A percentile compares a stretch with the other conserved stretches of the same genome.
These are phyloP conservation scores for Fimicolochytrium jonesii DNA, from an alignment of 192 early-diverging fungal species.

Conservation along the genomic window DNA sequence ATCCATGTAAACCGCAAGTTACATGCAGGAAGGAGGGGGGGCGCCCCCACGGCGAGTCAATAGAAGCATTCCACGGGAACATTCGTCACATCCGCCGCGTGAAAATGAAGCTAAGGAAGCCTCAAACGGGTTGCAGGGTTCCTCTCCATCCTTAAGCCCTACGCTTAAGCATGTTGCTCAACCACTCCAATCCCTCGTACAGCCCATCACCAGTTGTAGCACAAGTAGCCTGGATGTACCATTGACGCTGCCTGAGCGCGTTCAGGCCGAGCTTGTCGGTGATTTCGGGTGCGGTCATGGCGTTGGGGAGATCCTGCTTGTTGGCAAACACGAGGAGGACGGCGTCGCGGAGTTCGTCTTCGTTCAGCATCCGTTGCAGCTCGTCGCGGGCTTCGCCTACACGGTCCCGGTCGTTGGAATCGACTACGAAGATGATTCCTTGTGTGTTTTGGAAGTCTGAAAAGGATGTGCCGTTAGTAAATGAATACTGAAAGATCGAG, in stretches of 20 bases:
- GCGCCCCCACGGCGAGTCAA: no score
- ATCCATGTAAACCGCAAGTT: no score
- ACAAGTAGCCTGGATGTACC: slow-evolving; percentile 94
- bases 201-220: slow-evolving; percentile 93
- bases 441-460: slow-evolving; percentile 95
- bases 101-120: no score
- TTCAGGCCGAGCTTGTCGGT: slow-evolving; percentile 90
- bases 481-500: not conserved
- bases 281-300: slow-evolving; percentile 87
- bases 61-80: no score
- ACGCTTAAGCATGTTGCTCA: slow-evolving; percentile 46
- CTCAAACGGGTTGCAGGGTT: no score
- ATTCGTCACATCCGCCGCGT: no score
- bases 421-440: slow-evolving; percentile 94
- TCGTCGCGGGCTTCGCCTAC: slow-evolving; percentile 89
- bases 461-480: not conserved
- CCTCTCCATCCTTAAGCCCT: not conserved
- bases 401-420: slow-evolving; percentile 96
- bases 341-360: slow-evolving; percentile 91
- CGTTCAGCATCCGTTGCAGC: slow-evolving; percentile 91
- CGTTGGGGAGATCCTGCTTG: slow-evolving; percentile 97
- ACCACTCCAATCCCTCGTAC: slow-evolving; percentile 97
- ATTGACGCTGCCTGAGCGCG: slow-evolving; percentile 73
- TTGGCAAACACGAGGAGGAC: slow-evolving; percentile 90
- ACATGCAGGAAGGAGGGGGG: no score